A percentile compares a stretch with the other conserved stretches of the same genome.
Evolutionary conservation across 2,329 filamentous ascomycete genomes (phyloP).

Genomic region (Metarhizium brunneum): DNA sequence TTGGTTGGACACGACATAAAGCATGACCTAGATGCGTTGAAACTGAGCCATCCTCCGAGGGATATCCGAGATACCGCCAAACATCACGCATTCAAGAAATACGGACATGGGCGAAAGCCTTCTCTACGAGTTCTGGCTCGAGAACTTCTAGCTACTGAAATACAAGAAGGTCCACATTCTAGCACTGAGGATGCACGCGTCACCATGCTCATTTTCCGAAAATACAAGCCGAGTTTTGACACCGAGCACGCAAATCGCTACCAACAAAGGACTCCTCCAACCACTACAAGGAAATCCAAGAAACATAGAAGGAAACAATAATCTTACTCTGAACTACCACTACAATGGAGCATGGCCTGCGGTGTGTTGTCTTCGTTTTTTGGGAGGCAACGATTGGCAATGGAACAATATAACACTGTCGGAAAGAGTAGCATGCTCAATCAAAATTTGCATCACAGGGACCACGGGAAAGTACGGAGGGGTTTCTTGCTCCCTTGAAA

Average conservation of each 20-base stretch:
- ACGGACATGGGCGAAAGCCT: conserved; percentile 58
- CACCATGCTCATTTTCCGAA: conserved; percentile 80
- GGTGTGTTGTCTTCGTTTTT: background rate
- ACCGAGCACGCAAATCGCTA: conserved; percentile 65
- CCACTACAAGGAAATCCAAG: conserved; percentile 15
- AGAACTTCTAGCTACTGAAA: conserved; percentile 50
- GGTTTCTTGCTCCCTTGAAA: background rate
- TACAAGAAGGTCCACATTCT: conserved; percentile 55
- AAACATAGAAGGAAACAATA: conserved; percentile 11
- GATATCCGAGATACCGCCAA: conserved; percentile 81
- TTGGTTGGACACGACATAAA: conserved; percentile 77
- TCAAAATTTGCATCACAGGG: background rate
- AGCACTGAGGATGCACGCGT: conserved; percentile 75
- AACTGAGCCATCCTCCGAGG: conserved; percentile 66
- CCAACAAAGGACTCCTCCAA: conserved; percentile 24
- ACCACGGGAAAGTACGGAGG: background rate
- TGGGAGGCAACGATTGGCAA: background rate
- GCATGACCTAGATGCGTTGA: conserved; percentile 68
- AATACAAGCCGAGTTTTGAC: conserved; percentile 79
- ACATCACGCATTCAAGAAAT: conserved; percentile 63
- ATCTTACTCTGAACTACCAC: background rate
- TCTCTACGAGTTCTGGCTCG: conserved; percentile 50
- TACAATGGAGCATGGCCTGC: background rate
- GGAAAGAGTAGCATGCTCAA: background rate
- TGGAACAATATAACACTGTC: background rate